Percentiles rank a stretch among this genome's conserved stretches.
These are phyloP conservation scores for Corynespora cassiicola DNA, from an alignment of 2,329 filamentous ascomycete species.

Conservation along the genomic window DNA sequence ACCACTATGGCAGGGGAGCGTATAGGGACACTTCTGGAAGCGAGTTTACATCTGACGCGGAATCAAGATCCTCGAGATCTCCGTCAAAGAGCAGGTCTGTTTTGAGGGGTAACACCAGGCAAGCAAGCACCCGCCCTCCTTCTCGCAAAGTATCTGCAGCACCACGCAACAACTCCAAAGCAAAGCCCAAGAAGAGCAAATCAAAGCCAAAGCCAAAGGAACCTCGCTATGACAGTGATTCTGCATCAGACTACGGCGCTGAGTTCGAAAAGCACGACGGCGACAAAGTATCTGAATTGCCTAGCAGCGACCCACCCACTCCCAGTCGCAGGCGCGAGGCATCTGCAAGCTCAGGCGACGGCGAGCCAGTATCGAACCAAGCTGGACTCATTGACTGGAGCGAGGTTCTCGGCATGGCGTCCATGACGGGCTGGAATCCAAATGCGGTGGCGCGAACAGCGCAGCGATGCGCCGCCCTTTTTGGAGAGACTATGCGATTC, in stretches of 20 bases:
- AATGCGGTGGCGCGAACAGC: constrained; percentile 72
- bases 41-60: constrained; percentile 34
- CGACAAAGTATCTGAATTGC: constrained; percentile 5
- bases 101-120: too few species aligned
- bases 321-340: constrained; percentile 20
- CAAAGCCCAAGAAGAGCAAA: constrained; percentile 4
- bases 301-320: neutral
- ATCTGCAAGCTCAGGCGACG: constrained; percentile 15
- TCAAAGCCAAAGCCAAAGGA: constrained; percentile 46
- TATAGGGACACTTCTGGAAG: constrained; percentile 38
- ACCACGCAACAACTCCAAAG: constrained; percentile 1
- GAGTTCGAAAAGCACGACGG: constrained; percentile 24
- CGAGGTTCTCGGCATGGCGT: constrained; percentile 80
- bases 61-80: constrained; percentile 21
- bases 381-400: constrained; percentile 71
- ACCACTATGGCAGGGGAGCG: constrained; percentile 46
- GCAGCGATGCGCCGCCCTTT: constrained; percentile 76
- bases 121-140: constrained; percentile 11
- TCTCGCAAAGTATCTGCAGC: constrained; percentile 17
- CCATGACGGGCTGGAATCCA: constrained; percentile 72
- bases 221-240: constrained; percentile 47
- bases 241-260: constrained; percentile 46
- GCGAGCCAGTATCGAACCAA: constrained; percentile 17
- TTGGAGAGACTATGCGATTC: constrained; percentile 74
- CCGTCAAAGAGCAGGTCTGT: constrained; percentile 22